Conservation (phyloP, 768 basidiomycete species). For the Boletus sensibilis region DNA sequence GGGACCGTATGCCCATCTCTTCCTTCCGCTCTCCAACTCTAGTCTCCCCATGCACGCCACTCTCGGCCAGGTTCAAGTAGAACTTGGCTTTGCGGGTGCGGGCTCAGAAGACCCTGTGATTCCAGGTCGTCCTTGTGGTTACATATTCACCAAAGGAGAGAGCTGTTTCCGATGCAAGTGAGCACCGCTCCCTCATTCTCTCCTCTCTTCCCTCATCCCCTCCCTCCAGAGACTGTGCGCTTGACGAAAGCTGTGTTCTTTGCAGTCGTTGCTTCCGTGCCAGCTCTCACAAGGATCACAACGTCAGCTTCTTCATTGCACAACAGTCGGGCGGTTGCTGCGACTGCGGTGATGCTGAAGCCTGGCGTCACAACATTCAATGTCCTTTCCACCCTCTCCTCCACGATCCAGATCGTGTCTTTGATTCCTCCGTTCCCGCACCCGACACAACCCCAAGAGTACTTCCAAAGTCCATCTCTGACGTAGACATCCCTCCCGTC, state of each 20-base stretch:
- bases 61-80: constrained; percentile 68
- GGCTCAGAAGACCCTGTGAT: constrained; percentile 57
- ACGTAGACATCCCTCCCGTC: constrained; percentile 56
- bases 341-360: constrained; percentile 90
- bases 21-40: constrained; percentile 63
- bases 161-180: constrained; percentile 94
- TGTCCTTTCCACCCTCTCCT: constrained; percentile 77
- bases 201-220: neutral
- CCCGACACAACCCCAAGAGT: constrained; percentile 43
- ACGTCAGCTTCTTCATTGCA: constrained; percentile 89
- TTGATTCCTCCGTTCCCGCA: constrained; percentile 15
- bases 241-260: constrained; percentile 87
- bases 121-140: constrained; percentile 76
- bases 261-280: constrained; percentile 89
- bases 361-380: constrained; percentile 67
- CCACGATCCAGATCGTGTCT: constrained; percentile 12
- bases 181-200: constrained; percentile 33
- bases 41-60: constrained; percentile 62
- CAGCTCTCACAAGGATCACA: constrained; percentile 84
- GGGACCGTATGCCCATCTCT: constrained; percentile 71
- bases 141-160: constrained; percentile 89
- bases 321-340: constrained; percentile 93
- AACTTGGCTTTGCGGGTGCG: constrained; percentile 53
- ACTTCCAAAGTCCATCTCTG: constrained; percentile 40
- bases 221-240: constrained; percentile 74